Evolutionary conservation across 2,329 filamentous ascomycete genomes (phyloP), one percentile per base, ranked within the genome.

Genomic region (Aspergillus flavus): DNA sequence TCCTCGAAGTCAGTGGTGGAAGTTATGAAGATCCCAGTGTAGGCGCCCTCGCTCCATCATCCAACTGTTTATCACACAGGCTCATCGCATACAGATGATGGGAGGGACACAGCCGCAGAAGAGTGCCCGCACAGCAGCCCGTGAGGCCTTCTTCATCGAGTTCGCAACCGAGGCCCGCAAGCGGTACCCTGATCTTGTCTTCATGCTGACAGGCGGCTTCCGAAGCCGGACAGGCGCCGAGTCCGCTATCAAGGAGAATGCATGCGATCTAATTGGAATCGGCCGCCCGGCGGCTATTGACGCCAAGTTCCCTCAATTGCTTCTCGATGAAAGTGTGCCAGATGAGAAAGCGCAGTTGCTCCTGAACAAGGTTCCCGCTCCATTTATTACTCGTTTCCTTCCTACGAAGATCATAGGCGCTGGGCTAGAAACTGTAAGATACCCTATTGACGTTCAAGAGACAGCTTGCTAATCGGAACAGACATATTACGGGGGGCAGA

Each of bases 91-190:
- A 34, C 14, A 71, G 70, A 81, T 84, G 77, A 71, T 80, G 36
- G 66, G 64, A 63, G 61, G 64, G 57, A 57, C 59, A 12, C 50
- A 66, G 68, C 72, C 63, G 73, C 66, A 57, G 19, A 69, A 71
- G 69, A 78, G 69, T 9, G 77, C 78, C 26, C 80, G 81, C 6
- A 87, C 86, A 1, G 76, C 78, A 14, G 82, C 82, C 0, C 83
- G 89, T 9, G 89, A 91, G 68, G 87, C 88, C 0, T 91, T 89
- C 79, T 91, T 92, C 76, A 78, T 91, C 1, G 85, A 90, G 53
- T 91, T 91, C 66, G 86, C 87, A 0, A 76, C 79, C n/a, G 77
- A 80, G 10, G 82, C 86, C 39, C 81, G 85, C 32, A 69, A 72
- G 5, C 74, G 76, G 28, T 80, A 84, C 60, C 80, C 82, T 0